A percentile compares a stretch with the other conserved stretches of the same genome.
Evolutionary conservation across 75 land plant species (phyloP).

Genomic region (Isoetes taiwanensis): DNA sequence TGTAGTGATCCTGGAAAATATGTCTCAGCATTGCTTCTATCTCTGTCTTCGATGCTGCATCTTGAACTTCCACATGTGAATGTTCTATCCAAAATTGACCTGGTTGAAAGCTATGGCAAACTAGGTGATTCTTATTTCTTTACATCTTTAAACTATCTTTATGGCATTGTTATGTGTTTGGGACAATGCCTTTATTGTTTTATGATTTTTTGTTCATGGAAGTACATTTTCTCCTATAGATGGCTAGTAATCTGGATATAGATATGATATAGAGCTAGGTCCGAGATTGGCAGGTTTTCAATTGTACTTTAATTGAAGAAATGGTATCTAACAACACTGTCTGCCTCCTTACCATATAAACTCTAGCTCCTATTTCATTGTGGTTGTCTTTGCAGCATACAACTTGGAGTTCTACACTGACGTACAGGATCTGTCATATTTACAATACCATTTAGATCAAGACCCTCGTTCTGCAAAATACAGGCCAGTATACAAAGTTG

Average conservation of each 20-base stretch:
- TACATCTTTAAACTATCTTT: neutral
- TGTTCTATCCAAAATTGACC: constrained; percentile 71
- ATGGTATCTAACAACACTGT: no score
- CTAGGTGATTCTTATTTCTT: constrained; percentile 29
- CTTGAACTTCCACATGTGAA: constrained; percentile 93
- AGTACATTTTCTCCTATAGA: no score
- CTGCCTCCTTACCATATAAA: no score
- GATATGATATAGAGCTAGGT: neutral
- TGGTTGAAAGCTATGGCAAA: constrained; percentile 54
- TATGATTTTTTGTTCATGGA: neutral
- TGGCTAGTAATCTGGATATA: neutral
- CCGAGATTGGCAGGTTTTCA: no score
- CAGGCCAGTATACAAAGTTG: constrained; percentile 37
- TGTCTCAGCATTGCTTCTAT: constrained; percentile 78
- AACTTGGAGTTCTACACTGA: constrained; percentile 97
- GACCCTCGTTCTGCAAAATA: constrained; percentile 89
- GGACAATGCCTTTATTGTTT: neutral
- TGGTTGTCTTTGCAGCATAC: constrained; percentile 41
- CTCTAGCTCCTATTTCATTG: no score
- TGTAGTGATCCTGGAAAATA: constrained; percentile 99
- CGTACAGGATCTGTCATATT: constrained; percentile 82
- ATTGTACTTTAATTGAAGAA: no score
- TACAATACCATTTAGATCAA: constrained; percentile 59
- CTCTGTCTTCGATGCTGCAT: constrained; percentile 86
- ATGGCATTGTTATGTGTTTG: neutral